Evolutionary conservation across 1,139 yeast species (phyloP).

Genomic region (Meyerozyma carpophila): DNA sequence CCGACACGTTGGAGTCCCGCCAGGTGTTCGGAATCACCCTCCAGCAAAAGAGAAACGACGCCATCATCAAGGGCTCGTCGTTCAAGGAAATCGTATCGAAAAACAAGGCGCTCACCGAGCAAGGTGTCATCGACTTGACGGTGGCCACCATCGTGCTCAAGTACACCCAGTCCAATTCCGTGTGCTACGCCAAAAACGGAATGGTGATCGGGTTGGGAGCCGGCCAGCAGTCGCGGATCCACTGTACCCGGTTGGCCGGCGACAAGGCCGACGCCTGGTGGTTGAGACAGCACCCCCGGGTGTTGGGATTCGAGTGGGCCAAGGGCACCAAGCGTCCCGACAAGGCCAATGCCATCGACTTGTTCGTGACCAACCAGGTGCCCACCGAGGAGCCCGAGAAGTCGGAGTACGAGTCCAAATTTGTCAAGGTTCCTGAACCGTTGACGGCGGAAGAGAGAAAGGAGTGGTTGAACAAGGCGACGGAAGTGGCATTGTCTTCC

Average conservation of each 20-base stretch:
- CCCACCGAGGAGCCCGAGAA: conserved; percentile 92
- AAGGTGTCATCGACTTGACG: conserved; percentile 86
- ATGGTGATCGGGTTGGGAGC: conserved; percentile 99
- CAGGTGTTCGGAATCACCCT: conserved; percentile 93
- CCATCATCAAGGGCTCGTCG: conserved; percentile 78
- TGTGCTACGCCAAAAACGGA: conserved; percentile 96
- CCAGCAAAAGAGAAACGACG: conserved; percentile 97
- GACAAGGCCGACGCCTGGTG: conserved; percentile 99
- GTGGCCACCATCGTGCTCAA: conserved; percentile 96
- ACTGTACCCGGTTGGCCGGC: conserved; percentile 98
- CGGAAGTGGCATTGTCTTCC: conserved; percentile 84
- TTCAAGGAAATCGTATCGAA: conserved; percentile 88
- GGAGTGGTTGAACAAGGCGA: conserved; percentile 79
- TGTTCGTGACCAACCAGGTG: conserved; percentile 84
- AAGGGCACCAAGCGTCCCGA: conserved; percentile 98
- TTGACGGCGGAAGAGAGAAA: conserved; percentile 76
- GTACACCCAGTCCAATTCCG: conserved; percentile 97
- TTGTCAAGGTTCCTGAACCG: conserved; percentile 77
- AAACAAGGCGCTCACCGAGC: conserved; percentile 83
- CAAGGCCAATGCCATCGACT: conserved; percentile 94
- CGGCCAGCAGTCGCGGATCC: conserved; percentile 98
- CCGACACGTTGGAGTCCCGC: conserved; percentile 79
- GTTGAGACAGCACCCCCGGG: conserved; percentile 97
- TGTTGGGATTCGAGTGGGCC: conserved; percentile 91
- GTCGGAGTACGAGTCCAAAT: conserved; percentile 86